These are phyloP conservation scores for Obba rivulosa DNA, from an alignment of 768 basidiomycete genomes.

Conservation along the genomic window DNA sequence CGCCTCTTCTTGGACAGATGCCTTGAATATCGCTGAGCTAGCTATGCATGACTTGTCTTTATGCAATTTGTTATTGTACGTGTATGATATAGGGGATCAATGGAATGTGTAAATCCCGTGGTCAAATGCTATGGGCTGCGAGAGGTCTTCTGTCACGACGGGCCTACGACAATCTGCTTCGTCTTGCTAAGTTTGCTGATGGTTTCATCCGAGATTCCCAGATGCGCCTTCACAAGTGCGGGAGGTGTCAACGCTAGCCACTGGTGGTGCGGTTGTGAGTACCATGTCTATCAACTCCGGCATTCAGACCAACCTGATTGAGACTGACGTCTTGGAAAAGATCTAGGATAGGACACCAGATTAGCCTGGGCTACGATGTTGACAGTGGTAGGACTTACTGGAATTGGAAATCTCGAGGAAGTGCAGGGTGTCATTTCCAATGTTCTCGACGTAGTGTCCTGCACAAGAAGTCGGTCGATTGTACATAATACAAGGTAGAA, in stretches of 20 bases:
- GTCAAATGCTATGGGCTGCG: too few species aligned
- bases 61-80: too few species aligned
- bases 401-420: conserved; percentile 35
- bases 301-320: conserved; percentile 32
- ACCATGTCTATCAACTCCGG: background rate
- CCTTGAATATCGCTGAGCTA: too few species aligned
- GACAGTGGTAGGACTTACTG: conserved; percentile 1
- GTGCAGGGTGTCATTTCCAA: conserved; percentile 29
- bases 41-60: too few species aligned
- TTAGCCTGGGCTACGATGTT: background rate
- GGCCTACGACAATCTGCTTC: conserved; percentile 44
- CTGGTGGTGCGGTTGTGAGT: conserved; percentile 19
- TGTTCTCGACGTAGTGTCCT: conserved; percentile 36
- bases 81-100: too few species aligned
- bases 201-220: conserved; percentile 45
- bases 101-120: too few species aligned
- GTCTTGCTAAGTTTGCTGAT: conserved; percentile 44
- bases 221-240: conserved; percentile 54
- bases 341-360: background rate
- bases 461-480: background rate
- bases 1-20: too few species aligned
- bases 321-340: conserved; percentile 32
- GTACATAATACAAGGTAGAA: background rate
- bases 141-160: background rate
- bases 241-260: conserved; percentile 60